These are phyloP conservation scores for Termitomyces sp. DNA, from an alignment of 1,284 basidiomycete species.

Conservation along the genomic window DNA sequence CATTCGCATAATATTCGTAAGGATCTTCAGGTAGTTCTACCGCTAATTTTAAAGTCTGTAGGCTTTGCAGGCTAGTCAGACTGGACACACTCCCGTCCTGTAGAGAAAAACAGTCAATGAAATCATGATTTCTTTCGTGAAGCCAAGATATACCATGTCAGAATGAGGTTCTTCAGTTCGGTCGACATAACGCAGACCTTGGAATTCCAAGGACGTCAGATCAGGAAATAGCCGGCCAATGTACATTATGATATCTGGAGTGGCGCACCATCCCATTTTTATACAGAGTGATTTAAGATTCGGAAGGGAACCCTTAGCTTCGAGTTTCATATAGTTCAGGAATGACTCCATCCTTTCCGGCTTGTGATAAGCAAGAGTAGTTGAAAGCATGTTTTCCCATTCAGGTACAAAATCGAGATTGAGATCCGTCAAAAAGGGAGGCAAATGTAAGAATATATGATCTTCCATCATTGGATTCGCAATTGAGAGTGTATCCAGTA, in stretches of 20 bases:
- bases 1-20: background rate
- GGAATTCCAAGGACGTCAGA: background rate
- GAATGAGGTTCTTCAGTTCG: background rate
- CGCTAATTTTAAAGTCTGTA: background rate
- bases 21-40: background rate
- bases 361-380: background rate
- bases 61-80: background rate
- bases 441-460: background rate
- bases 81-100: background rate
- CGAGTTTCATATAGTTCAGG: background rate
- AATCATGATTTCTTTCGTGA: background rate
- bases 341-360: background rate
- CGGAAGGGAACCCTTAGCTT: background rate
- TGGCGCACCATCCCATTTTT: background rate
- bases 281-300: background rate
- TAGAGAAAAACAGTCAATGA: background rate
- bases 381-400: background rate
- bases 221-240: background rate
- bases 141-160: background rate
- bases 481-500: background rate
- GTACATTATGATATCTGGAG: background rate
- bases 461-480: background rate
- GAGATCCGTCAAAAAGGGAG: background rate
- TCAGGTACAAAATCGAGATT: background rate
- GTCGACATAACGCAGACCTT: background rate